A percentile compares a stretch with the other conserved stretches of the same genome.
Evolutionary conservation across 1,284 basidiomycete species (phyloP).

Genomic region (Moniliophthora roreri): DNA sequence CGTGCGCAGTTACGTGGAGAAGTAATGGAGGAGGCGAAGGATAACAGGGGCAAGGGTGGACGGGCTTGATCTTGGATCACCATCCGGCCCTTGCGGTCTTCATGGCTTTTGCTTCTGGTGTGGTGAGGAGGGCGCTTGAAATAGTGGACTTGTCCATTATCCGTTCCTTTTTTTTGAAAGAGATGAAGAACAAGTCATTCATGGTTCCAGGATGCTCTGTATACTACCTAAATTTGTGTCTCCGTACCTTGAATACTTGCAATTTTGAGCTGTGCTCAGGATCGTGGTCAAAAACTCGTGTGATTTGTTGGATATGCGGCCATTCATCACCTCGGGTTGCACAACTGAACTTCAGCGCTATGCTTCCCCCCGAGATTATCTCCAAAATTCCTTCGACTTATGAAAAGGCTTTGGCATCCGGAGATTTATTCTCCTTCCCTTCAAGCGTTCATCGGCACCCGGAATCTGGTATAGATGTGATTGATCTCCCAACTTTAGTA

Average conservation of each 20-base stretch:
- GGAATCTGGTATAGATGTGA: conserved; percentile 65
- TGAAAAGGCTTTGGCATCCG: conserved; percentile 58
- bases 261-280: too few relatives aligned
- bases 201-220: not conserved
- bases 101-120: conserved; percentile 10
- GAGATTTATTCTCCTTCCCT: conserved; percentile 77
- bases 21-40: conserved; percentile 62
- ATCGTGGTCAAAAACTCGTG: too few relatives aligned
- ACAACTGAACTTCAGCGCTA: conserved; percentile 17
- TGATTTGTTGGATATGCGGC: too few relatives aligned
- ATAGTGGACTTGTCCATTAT: conserved; percentile 27
- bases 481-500: conserved; percentile 16
- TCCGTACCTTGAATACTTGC: too few relatives aligned
- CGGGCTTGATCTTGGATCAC: conserved; percentile 43
- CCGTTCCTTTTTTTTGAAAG: conserved; percentile 20
- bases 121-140: conserved; percentile 16
- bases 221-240: too few relatives aligned
- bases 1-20: conserved; percentile 67
- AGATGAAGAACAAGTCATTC: not conserved
- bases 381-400: conserved; percentile 57
- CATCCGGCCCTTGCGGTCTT: conserved; percentile 9
- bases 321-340: too few relatives aligned
- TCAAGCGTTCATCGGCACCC: conserved; percentile 61
- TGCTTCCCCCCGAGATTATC: conserved; percentile 56
- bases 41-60: conserved; percentile 58